Conservation (phyloP, 371 early-diverging fungal species). For the Rhizopus microsporus region DNA sequence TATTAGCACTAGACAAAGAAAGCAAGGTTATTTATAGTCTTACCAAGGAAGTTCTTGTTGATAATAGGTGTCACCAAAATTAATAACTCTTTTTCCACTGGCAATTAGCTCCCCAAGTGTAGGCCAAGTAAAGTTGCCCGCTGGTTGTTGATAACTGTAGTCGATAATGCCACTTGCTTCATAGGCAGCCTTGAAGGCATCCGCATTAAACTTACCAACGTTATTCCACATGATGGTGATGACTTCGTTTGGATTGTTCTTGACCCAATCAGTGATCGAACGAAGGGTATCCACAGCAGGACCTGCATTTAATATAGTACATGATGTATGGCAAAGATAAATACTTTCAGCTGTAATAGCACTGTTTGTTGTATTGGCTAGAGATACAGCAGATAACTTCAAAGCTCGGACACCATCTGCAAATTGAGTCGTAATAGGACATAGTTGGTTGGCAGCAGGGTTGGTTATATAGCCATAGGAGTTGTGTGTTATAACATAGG, state of each 20-base stretch:
- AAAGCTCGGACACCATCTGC: constrained; percentile 72
- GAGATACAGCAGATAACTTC: constrained; percentile 62
- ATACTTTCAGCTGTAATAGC: constrained; percentile 35
- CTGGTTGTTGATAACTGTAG: constrained; percentile 52
- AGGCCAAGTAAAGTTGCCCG: constrained; percentile 60
- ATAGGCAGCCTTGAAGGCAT: constrained; percentile 57
- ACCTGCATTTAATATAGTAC: constrained; percentile 64
- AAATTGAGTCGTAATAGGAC: constrained; percentile 61
- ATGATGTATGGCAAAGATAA: constrained; percentile 69
- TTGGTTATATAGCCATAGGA: constrained; percentile 61
- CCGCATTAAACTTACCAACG: constrained; percentile 44
- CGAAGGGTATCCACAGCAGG: constrained; percentile 50
- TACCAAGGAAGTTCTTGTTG: constrained; percentile 63
- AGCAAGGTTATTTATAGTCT: constrained; percentile 2
- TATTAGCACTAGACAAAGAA: neutral
- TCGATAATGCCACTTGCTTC: constrained; percentile 56
- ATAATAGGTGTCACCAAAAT: constrained; percentile 52
- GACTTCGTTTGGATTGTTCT: constrained; percentile 67
- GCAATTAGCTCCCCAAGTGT: constrained; percentile 65
- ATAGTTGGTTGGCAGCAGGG: constrained; percentile 71
- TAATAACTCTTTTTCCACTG: constrained; percentile 67
- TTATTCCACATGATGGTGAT: constrained; percentile 76
- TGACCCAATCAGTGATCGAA: constrained; percentile 55
- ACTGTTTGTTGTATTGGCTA: constrained; percentile 21
- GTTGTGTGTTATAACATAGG: constrained; percentile 75